phyloP scores from a whole-genome alignment of 331 rosid species.

The Rhamnella rubrinervis region DNA sequence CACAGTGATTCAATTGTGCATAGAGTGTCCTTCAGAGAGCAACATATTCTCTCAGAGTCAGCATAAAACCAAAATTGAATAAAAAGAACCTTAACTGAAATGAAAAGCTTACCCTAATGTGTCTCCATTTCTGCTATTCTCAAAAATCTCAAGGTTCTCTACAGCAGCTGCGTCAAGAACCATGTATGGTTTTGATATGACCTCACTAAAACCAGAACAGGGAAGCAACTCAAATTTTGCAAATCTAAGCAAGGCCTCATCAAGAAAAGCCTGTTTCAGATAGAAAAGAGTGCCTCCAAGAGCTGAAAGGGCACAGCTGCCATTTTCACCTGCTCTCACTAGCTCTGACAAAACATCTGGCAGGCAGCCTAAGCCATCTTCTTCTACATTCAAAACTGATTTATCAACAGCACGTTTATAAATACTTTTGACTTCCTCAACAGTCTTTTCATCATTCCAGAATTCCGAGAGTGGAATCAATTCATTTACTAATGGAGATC shows the following conservation, averaged over 20 bases:
- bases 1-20: constrained; percentile 86
- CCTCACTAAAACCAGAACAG: constrained; percentile 53
- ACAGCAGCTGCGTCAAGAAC: constrained; percentile 91
- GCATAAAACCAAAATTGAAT: constrained; percentile 13
- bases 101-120: constrained; percentile 69
- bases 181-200: constrained; percentile 78
- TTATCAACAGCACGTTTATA: constrained; percentile 36
- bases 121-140: constrained; percentile 85
- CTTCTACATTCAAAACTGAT: constrained; percentile 31
- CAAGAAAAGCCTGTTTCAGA: constrained; percentile 91
- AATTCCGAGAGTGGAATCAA: constrained; percentile 76
- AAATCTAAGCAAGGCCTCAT: constrained; percentile 76
- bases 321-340: constrained; percentile 45
- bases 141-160: constrained; percentile 95
- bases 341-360: constrained; percentile 78
- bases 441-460: constrained; percentile 77
- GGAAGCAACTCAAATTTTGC: constrained; percentile 87
- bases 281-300: constrained; percentile 90
- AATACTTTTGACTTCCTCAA: constrained; percentile 49
- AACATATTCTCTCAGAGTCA: constrained; percentile 32
- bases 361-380: constrained; percentile 43
- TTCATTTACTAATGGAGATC: constrained; percentile 88
- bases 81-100: background rate
- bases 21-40: constrained; percentile 63
- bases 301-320: constrained; percentile 84